Conservation (phyloP, 257 asterid genomes). For the Solanum commersonii region DNA sequence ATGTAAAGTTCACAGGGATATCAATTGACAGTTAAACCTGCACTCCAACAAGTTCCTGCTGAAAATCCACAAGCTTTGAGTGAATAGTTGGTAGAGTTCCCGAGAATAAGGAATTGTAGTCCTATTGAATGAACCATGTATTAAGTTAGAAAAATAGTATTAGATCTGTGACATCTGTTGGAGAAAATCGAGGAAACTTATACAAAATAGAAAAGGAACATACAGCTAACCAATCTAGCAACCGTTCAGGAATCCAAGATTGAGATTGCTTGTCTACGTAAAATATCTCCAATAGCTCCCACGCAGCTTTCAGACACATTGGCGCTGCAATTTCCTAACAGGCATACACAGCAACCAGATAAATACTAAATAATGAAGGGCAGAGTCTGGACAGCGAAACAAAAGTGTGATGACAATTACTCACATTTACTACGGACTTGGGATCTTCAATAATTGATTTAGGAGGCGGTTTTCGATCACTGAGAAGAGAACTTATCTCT, state of each 20-base stretch:
- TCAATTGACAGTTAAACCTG: conserved; percentile 34
- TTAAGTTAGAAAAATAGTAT: not conserved
- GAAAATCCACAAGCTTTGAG: conserved; percentile 69
- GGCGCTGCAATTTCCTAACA: conserved; percentile 61
- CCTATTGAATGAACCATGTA: conserved; percentile 35
- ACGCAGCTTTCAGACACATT: conserved; percentile 73
- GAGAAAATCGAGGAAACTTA: not conserved
- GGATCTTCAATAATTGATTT: conserved; percentile 58
- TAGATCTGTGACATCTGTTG: not conserved
- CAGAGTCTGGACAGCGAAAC: not conserved
- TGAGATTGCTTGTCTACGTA: conserved; percentile 79
- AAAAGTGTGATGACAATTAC: conserved; percentile 5
- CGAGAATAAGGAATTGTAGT: conserved; percentile 65
- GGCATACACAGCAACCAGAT: conserved; percentile 3
- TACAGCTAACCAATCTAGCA: conserved; percentile 91
- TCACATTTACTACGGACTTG: conserved; percentile 52
- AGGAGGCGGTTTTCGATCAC: conserved; percentile 37
- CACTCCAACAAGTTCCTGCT: conserved; percentile 46
- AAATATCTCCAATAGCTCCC: conserved; percentile 93
- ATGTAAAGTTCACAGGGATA: not conserved
- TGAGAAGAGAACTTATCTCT: conserved; percentile 67
- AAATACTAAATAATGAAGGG: not conserved
- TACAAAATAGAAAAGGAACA: conserved; percentile 14
- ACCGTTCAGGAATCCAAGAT: conserved; percentile 81
- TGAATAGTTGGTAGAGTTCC: conserved; percentile 64